Conservation (phyloP, 2,329 filamentous ascomycete genomes). For the Hortaea werneckii region DNA sequence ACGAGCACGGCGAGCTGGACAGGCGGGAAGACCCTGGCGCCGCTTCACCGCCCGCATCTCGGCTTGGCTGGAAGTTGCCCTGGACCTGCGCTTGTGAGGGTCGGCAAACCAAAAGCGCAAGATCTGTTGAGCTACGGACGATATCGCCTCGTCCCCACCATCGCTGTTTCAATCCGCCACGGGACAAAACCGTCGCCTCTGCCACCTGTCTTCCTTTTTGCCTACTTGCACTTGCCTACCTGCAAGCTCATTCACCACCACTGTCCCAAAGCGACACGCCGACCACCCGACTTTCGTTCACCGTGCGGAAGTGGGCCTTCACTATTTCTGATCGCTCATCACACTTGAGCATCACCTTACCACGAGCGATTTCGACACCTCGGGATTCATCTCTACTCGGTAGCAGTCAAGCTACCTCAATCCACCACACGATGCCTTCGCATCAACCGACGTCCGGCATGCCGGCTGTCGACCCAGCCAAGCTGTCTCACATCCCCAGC, state of each 20-base stretch:
- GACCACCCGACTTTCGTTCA: slow-evolving; percentile 2
- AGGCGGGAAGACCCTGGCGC: neutral
- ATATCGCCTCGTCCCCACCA: neutral
- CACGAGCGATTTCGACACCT: neutral
- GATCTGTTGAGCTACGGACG: neutral
- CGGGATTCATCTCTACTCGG: neutral
- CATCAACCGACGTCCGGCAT: slow-evolving; percentile 40
- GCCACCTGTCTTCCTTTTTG: neutral
- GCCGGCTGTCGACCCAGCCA: slow-evolving; percentile 40
- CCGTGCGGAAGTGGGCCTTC: neutral
- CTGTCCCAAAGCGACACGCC: neutral
- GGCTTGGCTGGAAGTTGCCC: neutral
- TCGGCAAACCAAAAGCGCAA: neutral
- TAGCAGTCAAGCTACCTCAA: neutral
- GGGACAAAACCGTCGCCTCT: neutral
- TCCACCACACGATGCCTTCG: slow-evolving; percentile 36
- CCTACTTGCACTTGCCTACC: slow-evolving; percentile 1
- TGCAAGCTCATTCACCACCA: neutral
- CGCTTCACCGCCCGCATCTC: neutral
- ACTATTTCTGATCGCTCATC: neutral
- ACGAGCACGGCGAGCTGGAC: neutral
- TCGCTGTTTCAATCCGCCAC: neutral
- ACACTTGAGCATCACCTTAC: slow-evolving; percentile 5
- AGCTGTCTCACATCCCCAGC: slow-evolving; percentile 33
- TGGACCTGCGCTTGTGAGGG: neutral